Evolutionary conservation across 345 rosid species (phyloP).

Genomic region (Cardamine chenopodiifolia): DNA sequence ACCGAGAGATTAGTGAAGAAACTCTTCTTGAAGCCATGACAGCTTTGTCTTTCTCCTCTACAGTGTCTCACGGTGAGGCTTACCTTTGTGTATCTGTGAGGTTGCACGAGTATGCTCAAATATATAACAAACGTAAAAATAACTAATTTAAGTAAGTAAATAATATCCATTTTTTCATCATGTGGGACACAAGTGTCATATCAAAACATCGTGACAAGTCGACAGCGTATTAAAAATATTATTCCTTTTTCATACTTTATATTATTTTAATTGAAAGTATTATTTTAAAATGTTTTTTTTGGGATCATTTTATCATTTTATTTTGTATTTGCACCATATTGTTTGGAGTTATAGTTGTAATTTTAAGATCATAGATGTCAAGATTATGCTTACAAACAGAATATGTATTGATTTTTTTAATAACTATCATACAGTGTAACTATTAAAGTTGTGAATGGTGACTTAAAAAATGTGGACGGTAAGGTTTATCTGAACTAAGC

Average conservation of each 20-base stretch:
- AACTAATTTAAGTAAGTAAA: not conserved
- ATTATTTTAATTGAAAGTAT: too few relatives aligned
- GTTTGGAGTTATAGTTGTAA: not conserved
- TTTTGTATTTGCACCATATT: not conserved
- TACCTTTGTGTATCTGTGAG: not conserved
- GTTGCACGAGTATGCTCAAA: not conserved
- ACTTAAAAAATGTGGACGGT: not conserved
- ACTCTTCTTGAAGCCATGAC: conserved; percentile 60
- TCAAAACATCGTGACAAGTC: not conserved
- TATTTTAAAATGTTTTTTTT: too few relatives aligned
- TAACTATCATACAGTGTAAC: not conserved
- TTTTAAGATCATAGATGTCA: not conserved
- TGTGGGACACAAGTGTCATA: not conserved
- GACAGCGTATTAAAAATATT: too few relatives aligned
- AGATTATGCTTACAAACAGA: not conserved
- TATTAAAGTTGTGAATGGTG: not conserved
- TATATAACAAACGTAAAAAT: not conserved
- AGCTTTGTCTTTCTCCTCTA: conserved; percentile 4
- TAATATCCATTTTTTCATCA: not conserved
- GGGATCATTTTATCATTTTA: not conserved
- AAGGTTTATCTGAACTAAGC: too few relatives aligned
- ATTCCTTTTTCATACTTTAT: too few relatives aligned
- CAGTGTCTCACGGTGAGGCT: conserved; percentile 1
- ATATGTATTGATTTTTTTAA: not conserved
- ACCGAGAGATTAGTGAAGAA: conserved; percentile 59